These are phyloP conservation scores for Auricularia cornea DNA, from an alignment of 768 basidiomycete genomes.

Conservation along the genomic window DNA sequence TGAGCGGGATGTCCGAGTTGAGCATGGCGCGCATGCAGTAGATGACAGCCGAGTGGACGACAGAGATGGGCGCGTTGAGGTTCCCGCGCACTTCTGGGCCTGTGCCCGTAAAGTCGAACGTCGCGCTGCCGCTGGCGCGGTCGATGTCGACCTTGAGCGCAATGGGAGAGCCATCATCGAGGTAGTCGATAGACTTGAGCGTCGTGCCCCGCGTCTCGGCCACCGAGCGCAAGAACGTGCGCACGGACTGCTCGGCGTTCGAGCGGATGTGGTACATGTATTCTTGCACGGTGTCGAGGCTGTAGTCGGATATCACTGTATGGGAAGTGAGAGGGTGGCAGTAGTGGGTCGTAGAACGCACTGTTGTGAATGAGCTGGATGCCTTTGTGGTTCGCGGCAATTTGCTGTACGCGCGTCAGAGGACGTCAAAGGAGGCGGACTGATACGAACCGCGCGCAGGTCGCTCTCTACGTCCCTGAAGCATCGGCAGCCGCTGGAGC, in stretches of 20 bases:
- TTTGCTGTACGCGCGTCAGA: constrained; percentile 48
- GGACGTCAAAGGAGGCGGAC: neutral
- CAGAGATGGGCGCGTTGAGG: constrained; percentile 76
- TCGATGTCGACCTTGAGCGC: constrained; percentile 71
- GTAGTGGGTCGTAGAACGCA: constrained; percentile 17
- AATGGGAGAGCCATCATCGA: constrained; percentile 88
- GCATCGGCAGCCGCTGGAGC: constrained; percentile 81
- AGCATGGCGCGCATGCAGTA: constrained; percentile 87
- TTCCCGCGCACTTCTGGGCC: constrained; percentile 80
- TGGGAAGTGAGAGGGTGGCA: neutral
- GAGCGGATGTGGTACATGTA: constrained; percentile 88
- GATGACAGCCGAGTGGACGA: constrained; percentile 80
- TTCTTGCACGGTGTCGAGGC: constrained; percentile 77
- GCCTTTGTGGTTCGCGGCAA: constrained; percentile 90
- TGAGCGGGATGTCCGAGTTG: constrained; percentile 81
- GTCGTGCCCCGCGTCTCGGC: constrained; percentile 51
- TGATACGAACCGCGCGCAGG: constrained; percentile 66
- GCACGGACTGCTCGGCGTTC: constrained; percentile 84
- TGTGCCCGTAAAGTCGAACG: constrained; percentile 79
- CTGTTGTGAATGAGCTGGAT: constrained; percentile 75
- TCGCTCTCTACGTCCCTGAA: constrained; percentile 88
- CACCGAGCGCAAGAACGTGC: constrained; percentile 70
- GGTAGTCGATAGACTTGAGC: constrained; percentile 51
- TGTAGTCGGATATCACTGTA: constrained; percentile 78
- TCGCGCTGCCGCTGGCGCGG: constrained; percentile 61